Base-by-base conservation (phyloP, 768 basidiomycete genomes). In the Fomitopsis serialis region DNA sequence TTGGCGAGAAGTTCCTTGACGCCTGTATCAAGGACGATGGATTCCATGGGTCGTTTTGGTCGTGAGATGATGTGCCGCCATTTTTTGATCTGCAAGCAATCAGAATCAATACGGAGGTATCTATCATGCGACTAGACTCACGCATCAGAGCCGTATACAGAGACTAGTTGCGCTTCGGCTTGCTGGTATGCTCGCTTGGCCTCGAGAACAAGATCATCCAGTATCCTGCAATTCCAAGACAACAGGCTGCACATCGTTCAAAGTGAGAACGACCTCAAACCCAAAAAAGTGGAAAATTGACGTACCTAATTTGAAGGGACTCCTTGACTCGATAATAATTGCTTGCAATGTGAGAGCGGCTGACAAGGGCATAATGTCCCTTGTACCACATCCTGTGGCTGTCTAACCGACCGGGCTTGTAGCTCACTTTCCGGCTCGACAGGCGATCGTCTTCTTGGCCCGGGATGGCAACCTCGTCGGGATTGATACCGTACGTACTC, bases 1-100 rank as follows among this genome's bases (percentile, higher is more conserved):
- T 81, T 73, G 9, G 90, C 63, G 1, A 92, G 68, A 21, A 80
- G 60, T 29, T 88, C 82, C 50, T 81, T 78, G 44, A 89, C 72
- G 0, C 87, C 85, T 8, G 80, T 81, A 49, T 89, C 85, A 15
- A 90, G 70, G 32, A 90, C 77, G 52, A 91, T 83, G 1, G 87
- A 88, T 15, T 70, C 69, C 13, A 87, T 66, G 11, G 84, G 77
- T 3, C 89, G 80, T 63, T 88, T 89, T 21, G 80, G 77, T 25
- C 84, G 78, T 9, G 74, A 75, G 13, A 79, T 74, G 36, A 83
- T 72, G 46, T 73, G 73, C 12, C 72, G 71, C 86, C 85, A 90
- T 56, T 68, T 61, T 78, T 56, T 47, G 15, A 51, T 44, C 42
- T 61, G 25, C 22, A 25, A 48, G 9, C 24, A 25, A 6, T 13